Evolutionary conservation across 2,329 filamentous ascomycete species (phyloP).

Genomic region (Sordariomycetes sp.): DNA sequence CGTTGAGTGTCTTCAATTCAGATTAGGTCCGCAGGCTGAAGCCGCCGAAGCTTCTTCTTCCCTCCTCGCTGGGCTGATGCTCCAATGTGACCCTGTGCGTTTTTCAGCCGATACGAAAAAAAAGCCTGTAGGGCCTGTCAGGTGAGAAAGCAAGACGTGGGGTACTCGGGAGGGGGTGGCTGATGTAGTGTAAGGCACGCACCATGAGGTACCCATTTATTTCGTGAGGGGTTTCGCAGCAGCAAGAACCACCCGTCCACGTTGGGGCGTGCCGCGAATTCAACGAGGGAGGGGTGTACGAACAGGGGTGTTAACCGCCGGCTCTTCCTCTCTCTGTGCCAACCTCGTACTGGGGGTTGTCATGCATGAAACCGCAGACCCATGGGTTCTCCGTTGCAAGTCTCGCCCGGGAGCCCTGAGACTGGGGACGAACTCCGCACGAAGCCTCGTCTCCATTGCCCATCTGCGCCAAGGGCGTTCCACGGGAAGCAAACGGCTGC

Average conservation of each 20-base stretch:
- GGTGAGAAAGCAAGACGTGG: neutral
- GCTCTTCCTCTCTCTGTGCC: neutral
- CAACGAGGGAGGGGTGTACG: neutral
- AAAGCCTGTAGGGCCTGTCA: too few species aligned
- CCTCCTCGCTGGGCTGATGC: too few species aligned
- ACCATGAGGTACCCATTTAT: neutral
- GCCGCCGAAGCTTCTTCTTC: too few species aligned
- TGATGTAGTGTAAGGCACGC: neutral
- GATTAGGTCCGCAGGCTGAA: too few species aligned
- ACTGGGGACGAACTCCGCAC: neutral
- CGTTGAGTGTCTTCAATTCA: too few species aligned
- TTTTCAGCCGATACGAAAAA: too few species aligned
- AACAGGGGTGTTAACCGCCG: neutral
- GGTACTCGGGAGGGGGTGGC: neutral
- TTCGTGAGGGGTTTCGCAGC: neutral
- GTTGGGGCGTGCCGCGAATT: neutral
- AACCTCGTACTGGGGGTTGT: neutral
- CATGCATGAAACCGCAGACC: slow-evolving; percentile 4
- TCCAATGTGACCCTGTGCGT: too few species aligned
- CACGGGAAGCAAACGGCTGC: neutral
- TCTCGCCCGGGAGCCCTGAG: slow-evolving; percentile 1
- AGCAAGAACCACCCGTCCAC: neutral
- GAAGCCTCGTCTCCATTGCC: neutral
- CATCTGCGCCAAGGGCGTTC: neutral
- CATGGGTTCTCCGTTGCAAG: slow-evolving; percentile 1